Evolutionary conservation across 345 rosid genomes (phyloP).

Genomic region (Gossypium herbaceum): DNA sequence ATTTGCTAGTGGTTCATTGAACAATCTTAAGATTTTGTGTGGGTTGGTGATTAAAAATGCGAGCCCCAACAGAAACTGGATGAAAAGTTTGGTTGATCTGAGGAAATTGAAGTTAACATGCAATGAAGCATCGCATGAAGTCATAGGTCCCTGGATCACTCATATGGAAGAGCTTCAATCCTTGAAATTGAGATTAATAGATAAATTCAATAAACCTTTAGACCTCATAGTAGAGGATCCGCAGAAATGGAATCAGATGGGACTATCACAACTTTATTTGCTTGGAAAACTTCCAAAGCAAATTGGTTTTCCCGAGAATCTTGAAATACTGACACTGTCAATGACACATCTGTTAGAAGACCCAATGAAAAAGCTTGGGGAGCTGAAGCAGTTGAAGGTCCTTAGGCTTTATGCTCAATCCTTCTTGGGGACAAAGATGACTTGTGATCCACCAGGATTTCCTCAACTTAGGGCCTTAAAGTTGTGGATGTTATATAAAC

Average conservation of each 20-base stretch:
- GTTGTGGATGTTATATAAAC: conserved; percentile 32
- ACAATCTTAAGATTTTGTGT: conserved; percentile 28
- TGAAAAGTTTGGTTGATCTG: conserved; percentile 13
- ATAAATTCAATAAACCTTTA: conserved; percentile 21
- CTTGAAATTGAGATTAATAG: conserved; percentile 34
- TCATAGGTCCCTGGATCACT: conserved; percentile 19
- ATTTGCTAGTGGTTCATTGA: not conserved
- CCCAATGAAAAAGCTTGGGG: conserved; percentile 29
- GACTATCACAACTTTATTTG: conserved; percentile 30
- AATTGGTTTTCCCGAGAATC: conserved; percentile 12
- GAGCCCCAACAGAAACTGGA: not conserved
- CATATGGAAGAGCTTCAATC: conserved; percentile 12
- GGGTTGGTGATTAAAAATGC: conserved; percentile 28
- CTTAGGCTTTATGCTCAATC: conserved; percentile 38
- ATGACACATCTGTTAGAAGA: conserved; percentile 20
- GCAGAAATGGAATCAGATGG: not conserved
- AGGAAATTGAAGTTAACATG: conserved; percentile 34
- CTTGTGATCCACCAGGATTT: conserved; percentile 6
- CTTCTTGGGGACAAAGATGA: conserved; percentile 25
- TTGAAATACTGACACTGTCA: conserved; percentile 35
- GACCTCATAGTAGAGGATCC: conserved; percentile 1
- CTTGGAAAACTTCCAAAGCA: conserved; percentile 17
- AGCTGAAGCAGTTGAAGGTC: conserved; percentile 24
- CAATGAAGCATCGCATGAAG: conserved; percentile 3
- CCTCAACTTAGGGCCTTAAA: conserved; percentile 30